Percentiles rank a stretch among this genome's conserved stretches.
phyloP scores from a whole-genome alignment of 176 grass and related monocot species.

The Chrysopogon serrulatus region DNA sequence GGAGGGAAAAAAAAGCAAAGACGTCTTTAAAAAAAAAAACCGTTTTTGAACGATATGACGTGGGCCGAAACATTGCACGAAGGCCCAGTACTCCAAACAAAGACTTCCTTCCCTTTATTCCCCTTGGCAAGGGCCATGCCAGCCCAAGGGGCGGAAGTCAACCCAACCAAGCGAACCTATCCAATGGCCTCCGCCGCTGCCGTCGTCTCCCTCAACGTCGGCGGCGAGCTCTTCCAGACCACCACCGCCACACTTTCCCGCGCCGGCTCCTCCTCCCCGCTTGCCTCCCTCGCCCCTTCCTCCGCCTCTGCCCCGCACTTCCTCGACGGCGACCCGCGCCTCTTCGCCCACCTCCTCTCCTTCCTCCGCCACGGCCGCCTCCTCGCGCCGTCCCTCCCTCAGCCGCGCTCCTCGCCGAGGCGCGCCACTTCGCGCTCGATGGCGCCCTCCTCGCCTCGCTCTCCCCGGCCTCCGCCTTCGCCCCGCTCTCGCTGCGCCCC shows the following conservation, averaged over 20 bases:
- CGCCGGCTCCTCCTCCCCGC: conserved; percentile 51
- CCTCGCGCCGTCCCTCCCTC: conserved; percentile 5
- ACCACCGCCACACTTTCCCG: conserved; percentile 60
- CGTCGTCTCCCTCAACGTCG: conserved; percentile 73
- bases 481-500: conserved; percentile 41
- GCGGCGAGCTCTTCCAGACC: conserved; percentile 79
- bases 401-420: conserved; percentile 53
- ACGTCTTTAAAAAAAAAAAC: too few relatives aligned
- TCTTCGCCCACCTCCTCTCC: conserved; percentile 65
- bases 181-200: conserved; percentile 34
- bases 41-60: too few relatives aligned
- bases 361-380: conserved; percentile 68
- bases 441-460: conserved; percentile 36
- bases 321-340: conserved; percentile 67
- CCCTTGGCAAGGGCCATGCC: background rate
- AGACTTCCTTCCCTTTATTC: background rate
- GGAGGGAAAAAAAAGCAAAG: too few relatives aligned
- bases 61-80: background rate
- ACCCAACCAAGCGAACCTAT: background rate
- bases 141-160: background rate
- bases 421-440: conserved; percentile 43
- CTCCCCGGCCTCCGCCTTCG: conserved; percentile 35
- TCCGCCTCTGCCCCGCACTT: conserved; percentile 35
- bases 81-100: background rate
- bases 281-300: conserved; percentile 40